Base-by-base conservation (phyloP, 208 protist genomes). In the Entamoeba moshkovskii region DNA sequence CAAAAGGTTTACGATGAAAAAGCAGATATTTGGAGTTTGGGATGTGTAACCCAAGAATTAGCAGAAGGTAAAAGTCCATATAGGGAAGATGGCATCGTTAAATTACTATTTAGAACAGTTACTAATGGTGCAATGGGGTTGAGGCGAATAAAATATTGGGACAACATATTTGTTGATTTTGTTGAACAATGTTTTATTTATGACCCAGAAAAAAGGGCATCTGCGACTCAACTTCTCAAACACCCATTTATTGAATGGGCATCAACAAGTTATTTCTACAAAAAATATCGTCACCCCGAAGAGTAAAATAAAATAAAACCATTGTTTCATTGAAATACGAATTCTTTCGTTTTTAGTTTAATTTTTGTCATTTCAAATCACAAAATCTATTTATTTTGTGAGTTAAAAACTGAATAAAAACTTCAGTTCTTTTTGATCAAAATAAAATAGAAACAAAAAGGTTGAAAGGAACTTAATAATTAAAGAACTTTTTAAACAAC, bases 1-100 rank as follows among this genome's bases (percentile, higher is more conserved):
- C 66, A 93, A 44, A n/a, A 94, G 46, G 4, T 42, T 15, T 94
- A 94, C n/a, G 93, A 94, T 44, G 52, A 94, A 38, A 94, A 92
- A 18, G 93, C 92, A 29, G 93, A 94, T 92, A 52, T 94, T 11
- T 94, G 66, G 48, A 66, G 66, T 47, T 22, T 94, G 1, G 93
- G 93, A 3, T 49, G 93, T 33, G 93, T 94, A 18, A 29, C 93
- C 11, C 93, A 93, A 44, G 93, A 94, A 44, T 48, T 94, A 45
- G 59, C 59, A 33, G 59, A 85, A 85, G 59, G 59, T 42, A 85
- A 85, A 38, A 85, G 59, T 38, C 59, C 59, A 8, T 85, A 85
- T 38, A 3, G 59, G n/a, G 59, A 85, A 85, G 59, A 85, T 38
- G 59, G 59, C 13, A 85, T 85, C 25, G 59, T 85, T 38, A 85